Percentiles rank a stretch among this genome's conserved stretches.
Conservation (phyloP, 495 filamentous ascomycete species). For the Evansstolkia leycettana region DNA sequence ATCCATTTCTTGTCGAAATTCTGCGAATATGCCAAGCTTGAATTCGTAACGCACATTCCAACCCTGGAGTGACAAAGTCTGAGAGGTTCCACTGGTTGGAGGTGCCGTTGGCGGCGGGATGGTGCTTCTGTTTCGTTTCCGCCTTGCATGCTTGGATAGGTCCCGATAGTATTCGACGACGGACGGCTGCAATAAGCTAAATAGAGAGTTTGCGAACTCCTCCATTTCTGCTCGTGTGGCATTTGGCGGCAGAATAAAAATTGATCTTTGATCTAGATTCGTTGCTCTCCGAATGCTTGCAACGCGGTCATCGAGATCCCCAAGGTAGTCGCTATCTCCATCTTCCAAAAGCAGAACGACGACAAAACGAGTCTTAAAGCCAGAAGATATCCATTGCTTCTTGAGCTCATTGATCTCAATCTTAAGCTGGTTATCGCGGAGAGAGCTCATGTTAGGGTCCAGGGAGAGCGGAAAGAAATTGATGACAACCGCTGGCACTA, state of each 20-base stretch:
- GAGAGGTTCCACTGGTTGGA: constrained; percentile 68
- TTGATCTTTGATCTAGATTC: constrained; percentile 62
- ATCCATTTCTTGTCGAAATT: constrained; percentile 85
- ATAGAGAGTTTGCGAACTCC: constrained; percentile 51
- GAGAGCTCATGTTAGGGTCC: constrained; percentile 54
- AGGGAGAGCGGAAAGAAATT: constrained; percentile 61
- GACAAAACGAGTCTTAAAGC: constrained; percentile 61
- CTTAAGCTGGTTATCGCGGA: constrained; percentile 79
- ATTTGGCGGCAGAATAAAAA: constrained; percentile 64
- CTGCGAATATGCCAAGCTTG: constrained; percentile 79
- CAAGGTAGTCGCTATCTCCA: constrained; percentile 41
- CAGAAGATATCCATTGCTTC: constrained; percentile 48
- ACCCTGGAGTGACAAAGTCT: constrained; percentile 67
- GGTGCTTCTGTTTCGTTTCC: constrained; percentile 64
- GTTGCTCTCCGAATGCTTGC: constrained; percentile 63
- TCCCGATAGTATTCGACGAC: constrained; percentile 81
- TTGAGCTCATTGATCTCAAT: constrained; percentile 71
- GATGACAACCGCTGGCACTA: constrained; percentile 68
- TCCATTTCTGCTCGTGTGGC: constrained; percentile 45
- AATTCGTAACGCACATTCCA: constrained; percentile 92
- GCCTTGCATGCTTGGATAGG: constrained; percentile 72
- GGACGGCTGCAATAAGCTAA: constrained; percentile 46
- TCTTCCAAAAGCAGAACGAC: constrained; percentile 65
- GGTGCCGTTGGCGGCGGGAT: constrained; percentile 76
- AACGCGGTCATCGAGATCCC: constrained; percentile 64